Base-by-base conservation (phyloP, 1,284 basidiomycete species). In the Sanghuangporus weigelae region DNA sequence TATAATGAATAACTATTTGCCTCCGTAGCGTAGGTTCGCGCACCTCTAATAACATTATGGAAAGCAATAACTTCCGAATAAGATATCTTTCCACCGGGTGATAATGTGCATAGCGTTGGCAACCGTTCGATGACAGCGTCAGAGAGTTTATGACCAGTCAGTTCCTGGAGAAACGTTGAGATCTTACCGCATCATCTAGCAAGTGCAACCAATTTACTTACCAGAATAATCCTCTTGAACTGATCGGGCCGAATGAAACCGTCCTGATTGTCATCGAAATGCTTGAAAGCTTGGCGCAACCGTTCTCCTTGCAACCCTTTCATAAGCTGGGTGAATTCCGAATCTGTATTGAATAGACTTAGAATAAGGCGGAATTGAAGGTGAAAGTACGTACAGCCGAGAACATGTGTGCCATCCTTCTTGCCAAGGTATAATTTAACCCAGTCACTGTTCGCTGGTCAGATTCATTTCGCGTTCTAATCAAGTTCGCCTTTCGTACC, bases 291-390 rank as follows among this genome's bases (percentile, higher is more conserved):
- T 78, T 98, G 95, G 67, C 95, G 88, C 64, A 97, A 81, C 55
- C 95, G 89, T 76, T 98, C 95, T 71, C 95, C 95, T 79, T 96
- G 95, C 66, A 97, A 83, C 51, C 94, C 95, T 77, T 96, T 97
- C 93, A 98, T 96, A 67, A 98, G 79, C 77, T 94, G 93, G 40
- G 94, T 96, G 77, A 97, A 97, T 77, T 97, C 95, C 73, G 91
- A 90, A 78, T 95, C 92, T 95, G 68, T 44, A 46, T 14, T 11
- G 21, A 46, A 31, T 16, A 40, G 56, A 61, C 46, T 23, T 54
- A 53, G 57, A 14, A 69, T 64, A 35, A 50, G 46, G 40, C 36
- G 48, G 67, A 59, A 14, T 14, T 61, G 49, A 38, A 36, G 31
- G 36, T 26, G n/a, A 50, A 0, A 50, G 19, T 39, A 81, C 89